phyloP scores from a whole-genome alignment of 345 rosid species.

The Syzygium grande region DNA sequence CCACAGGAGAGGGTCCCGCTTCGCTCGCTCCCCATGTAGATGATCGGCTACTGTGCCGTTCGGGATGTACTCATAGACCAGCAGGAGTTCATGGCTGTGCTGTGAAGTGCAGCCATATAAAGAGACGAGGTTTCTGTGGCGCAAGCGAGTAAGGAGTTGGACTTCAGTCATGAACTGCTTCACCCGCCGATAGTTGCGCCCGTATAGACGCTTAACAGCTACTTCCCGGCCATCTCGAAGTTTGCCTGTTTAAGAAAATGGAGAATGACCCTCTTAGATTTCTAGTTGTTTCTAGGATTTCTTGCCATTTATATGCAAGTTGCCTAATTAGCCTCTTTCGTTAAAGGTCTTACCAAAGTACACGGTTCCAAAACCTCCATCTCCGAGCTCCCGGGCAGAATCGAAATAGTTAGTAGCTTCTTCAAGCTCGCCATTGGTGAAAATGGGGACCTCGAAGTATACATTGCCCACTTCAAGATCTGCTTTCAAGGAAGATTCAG shows the following conservation, averaged over 20 bases:
- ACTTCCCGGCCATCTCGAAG: conserved; percentile 61
- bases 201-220: conserved; percentile 57
- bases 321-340: neutral
- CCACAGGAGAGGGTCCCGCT: conserved; percentile 33
- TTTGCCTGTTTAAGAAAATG: conserved; percentile 27
- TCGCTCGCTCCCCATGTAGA: conserved; percentile 35
- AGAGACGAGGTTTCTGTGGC: conserved; percentile 53
- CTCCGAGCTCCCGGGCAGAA: conserved; percentile 41
- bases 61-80: conserved; percentile 55
- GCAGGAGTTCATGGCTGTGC: conserved; percentile 46
- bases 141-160: conserved; percentile 44
- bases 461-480: conserved; percentile 22
- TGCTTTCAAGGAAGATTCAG: conserved; percentile 17
- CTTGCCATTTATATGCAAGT: too few relatives aligned
- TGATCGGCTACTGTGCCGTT: conserved; percentile 63
- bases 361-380: conserved; percentile 69
- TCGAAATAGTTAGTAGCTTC: conserved; percentile 49
- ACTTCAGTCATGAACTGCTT: conserved; percentile 58
- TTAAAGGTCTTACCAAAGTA: conserved; percentile 38
- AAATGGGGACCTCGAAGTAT: conserved; percentile 38
- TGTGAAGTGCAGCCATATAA: conserved; percentile 60
- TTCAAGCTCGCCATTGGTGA: conserved; percentile 52
- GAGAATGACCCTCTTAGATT: neutral
- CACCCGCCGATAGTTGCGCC: conserved; percentile 35
- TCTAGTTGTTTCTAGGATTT: neutral